These are phyloP conservation scores for Apiospora pterosperma DNA, from an alignment of 2,329 filamentous ascomycete genomes.

Conservation along the genomic window DNA sequence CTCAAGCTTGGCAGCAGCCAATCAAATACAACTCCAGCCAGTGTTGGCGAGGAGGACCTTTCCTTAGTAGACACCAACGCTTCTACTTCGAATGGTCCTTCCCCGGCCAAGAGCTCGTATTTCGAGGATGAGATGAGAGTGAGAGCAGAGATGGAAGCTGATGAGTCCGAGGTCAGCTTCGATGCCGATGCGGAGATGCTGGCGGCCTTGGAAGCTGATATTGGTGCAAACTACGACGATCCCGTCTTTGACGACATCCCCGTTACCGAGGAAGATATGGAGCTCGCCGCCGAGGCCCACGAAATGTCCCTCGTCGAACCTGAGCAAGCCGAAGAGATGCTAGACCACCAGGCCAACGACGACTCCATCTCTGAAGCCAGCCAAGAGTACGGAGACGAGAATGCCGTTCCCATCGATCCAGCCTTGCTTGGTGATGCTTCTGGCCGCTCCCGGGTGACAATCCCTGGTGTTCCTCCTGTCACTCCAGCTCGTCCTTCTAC, in stretches of 20 bases:
- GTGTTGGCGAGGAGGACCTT: constrained; percentile 19
- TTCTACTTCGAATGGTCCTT: constrained; percentile 23
- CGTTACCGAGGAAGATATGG: constrained; percentile 54
- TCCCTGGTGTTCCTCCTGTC: constrained; percentile 36
- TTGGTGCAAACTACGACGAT: constrained; percentile 31
- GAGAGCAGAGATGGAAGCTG: constrained; percentile 8
- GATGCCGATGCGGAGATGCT: constrained; percentile 32
- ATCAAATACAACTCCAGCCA: constrained; percentile 20
- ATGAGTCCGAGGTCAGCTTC: constrained; percentile 20
- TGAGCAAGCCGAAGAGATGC: constrained; percentile 33
- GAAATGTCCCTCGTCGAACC: constrained; percentile 56
- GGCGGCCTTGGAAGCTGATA: constrained; percentile 29
- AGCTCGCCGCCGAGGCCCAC: constrained; percentile 55
- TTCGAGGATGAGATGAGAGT: constrained; percentile 60
- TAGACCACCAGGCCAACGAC: constrained; percentile 34
- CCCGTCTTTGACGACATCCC: constrained; percentile 43
- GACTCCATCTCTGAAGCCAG: constrained; percentile 57
- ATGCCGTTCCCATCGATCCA: constrained; percentile 54
- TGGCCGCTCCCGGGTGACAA: constrained; percentile 10
- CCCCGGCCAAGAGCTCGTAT: constrained; percentile 45
- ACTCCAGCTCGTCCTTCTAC: constrained; percentile 52
- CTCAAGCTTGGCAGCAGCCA: constrained; percentile 31
- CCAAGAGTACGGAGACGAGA: constrained; percentile 66
- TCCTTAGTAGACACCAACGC: constrained; percentile 22
- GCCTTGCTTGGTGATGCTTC: constrained; percentile 30